Conservation (phyloP, 2,329 filamentous ascomycete genomes). For the Phaeosphaeria sp. region DNA sequence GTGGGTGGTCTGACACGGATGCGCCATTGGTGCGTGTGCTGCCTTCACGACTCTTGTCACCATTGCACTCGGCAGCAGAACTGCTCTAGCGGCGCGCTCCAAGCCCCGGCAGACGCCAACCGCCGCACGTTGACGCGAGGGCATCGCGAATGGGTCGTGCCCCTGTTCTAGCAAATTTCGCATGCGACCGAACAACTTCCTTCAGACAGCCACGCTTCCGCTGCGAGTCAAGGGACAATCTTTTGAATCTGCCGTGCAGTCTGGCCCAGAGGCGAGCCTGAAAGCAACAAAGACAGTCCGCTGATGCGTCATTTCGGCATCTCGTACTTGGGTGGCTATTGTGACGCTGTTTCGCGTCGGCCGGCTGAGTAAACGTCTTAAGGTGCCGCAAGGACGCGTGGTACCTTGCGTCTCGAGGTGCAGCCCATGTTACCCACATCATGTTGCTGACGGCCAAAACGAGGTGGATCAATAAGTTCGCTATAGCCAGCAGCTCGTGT, state of each 20-base stretch:
- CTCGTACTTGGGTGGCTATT: not conserved
- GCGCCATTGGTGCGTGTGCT: not conserved
- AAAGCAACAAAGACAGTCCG: not conserved
- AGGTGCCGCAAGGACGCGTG: not conserved
- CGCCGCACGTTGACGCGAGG: not conserved
- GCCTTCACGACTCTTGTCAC: not conserved
- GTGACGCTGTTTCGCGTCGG: not conserved
- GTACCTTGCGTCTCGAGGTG: not conserved
- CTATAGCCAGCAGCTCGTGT: not conserved
- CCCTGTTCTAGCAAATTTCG: not conserved
- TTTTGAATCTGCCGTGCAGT: not conserved
- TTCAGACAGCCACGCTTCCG: not conserved
- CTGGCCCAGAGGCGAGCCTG: not conserved
- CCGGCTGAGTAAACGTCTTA: not conserved
- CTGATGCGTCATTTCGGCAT: not conserved
- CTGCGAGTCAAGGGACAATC: not conserved
- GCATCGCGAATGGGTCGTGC: not conserved
- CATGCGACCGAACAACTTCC: not conserved
- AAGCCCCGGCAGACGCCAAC: not conserved
- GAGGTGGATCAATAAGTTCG: not conserved
- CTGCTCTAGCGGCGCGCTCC: not conserved
- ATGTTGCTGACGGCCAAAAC: not conserved
- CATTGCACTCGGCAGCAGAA: not conserved
- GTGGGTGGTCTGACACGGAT: not conserved
- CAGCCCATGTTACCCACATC: not conserved